Conservation (phyloP, 2,329 filamentous ascomycete species). For the Cordyceps pruinosa region DNA sequence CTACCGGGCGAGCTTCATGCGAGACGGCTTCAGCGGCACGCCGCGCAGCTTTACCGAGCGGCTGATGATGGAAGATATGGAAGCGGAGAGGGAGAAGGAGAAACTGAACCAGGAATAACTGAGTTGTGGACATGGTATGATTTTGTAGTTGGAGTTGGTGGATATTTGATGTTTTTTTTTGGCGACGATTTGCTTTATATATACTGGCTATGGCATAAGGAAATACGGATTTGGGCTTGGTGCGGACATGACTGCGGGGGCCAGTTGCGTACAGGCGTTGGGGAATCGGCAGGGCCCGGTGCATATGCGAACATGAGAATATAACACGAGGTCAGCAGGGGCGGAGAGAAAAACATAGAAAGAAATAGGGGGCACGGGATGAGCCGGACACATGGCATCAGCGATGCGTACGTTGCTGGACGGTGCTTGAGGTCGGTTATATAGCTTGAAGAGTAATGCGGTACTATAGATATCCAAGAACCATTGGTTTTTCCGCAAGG, state of each 20-base stretch:
- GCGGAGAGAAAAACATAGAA: background rate
- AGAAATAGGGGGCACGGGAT: background rate
- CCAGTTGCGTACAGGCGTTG: constrained; percentile 1
- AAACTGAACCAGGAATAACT: background rate
- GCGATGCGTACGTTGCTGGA: background rate
- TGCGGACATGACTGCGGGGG: background rate
- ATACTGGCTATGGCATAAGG: background rate
- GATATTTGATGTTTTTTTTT: background rate
- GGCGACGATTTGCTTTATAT: background rate
- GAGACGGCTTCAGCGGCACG: constrained; percentile 34
- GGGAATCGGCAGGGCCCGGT: background rate
- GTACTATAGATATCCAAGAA: background rate
- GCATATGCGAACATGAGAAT: background rate
- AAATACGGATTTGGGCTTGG: background rate
- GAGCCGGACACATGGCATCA: background rate
- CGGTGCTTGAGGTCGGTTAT: background rate
- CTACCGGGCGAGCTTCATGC: constrained; percentile 35
- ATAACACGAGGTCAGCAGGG: background rate
- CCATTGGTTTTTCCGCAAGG: background rate
- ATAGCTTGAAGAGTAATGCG: background rate
- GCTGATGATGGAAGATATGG: constrained; percentile 42
- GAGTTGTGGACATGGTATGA: background rate
- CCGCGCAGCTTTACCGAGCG: constrained; percentile 43
- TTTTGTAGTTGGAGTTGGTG: background rate
- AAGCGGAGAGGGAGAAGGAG: constrained; percentile 19